Base-by-base conservation (phyloP, 306 rosid species). In the Vigna radiata region DNA sequence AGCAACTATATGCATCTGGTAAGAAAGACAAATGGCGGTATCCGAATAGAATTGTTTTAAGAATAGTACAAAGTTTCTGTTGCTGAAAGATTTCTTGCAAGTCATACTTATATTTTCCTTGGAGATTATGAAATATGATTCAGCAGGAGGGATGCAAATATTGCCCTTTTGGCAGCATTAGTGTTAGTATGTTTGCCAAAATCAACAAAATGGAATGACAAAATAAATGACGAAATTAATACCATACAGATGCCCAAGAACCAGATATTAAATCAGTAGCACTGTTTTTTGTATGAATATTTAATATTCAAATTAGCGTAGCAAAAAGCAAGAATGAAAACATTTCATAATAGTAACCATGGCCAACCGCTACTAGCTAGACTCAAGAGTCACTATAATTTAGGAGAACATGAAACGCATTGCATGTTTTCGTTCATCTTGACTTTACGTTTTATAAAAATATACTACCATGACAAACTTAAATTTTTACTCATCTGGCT, bases 41-140 rank as follows among this genome's bases (percentile, higher is more conserved):
- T 17, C 50, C 49, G 6, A 36, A 64, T 37, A 63, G 48, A 33
- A 44, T 18, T 41, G 4, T 61, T 46, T 50, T 36, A 18, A 47
- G 41, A 70, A 17, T 59, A 37, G 64, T 62, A 71, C 56, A 53
- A 65, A 50, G 3, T 2, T 62, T 13, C 43, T 18, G 18, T 12
- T 56, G 15, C 75, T 54, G 54, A 29, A 29, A 64, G 49, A 27
- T 14, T 52, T 53, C 73, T 79, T 41, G 17, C 67, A 68, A 21
- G 31, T 16, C 77, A 63, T 63, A n/a, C 48, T 36, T 5, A 61
- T 31, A 43, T 70, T 8, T 61, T 33, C 17, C 46, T 19, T 6
- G 17, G 17, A 60, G 18, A 72, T 23, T 63, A 14, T 29, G 62
- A 54, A 19, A 54, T 41, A 63, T 13, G 31, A 72, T 17, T 31